Base-by-base conservation (phyloP, 352 stramenopile species). In the Phytophthora litchii region DNA sequence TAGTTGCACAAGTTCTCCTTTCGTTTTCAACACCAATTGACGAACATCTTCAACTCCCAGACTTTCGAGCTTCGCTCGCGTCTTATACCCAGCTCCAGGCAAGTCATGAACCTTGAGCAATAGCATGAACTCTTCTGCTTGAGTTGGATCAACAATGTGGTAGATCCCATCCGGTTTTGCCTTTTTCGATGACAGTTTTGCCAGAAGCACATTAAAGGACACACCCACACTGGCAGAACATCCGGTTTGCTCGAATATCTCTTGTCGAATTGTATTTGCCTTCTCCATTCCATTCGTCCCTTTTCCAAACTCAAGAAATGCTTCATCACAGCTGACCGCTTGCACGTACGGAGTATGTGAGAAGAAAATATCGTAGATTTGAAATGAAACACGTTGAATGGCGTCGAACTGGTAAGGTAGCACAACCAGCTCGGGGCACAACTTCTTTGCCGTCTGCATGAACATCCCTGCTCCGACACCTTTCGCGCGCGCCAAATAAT, bases 321-420 rank as follows among this genome's bases (percentile, higher is more conserved):
- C 88, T 83, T 99, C 96, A 66, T 99, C 96, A 60, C 95, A 98
- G 31, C 92, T 98, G 16, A 98, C 89, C n/a, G 91, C 81, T 72
- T 98, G 92, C 12, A 98, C 91, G 17, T 87, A 85, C 0, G 86
- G 88, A 7, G 91, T 96, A 34, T 85, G 80, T 1, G 78, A 76
- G 55, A 96, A 94, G 60, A 91, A 95, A 59, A 97, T 96, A 53
- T 89, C 69, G 71, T 98, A 98, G 37, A 98, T 93, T 64, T 97
- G 83, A 27, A 91, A 88, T 14, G 94, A 97, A 10, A 97, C 88
- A 37, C 92, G 76, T 73, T 98, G 70, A 54, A 95, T 93, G 10
- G 80, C 77, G 17, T 91, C 78, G 51, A 98, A 99, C 16, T 98
- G 81, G 71, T 99, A 99, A 0, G 89, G 86, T 1, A 99, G 67